A percentile compares a stretch with the other conserved stretches of the same genome.
Evolutionary conservation across 202 grass and related monocot species (phyloP).

Genomic region (Brachypodium distachyon): DNA sequence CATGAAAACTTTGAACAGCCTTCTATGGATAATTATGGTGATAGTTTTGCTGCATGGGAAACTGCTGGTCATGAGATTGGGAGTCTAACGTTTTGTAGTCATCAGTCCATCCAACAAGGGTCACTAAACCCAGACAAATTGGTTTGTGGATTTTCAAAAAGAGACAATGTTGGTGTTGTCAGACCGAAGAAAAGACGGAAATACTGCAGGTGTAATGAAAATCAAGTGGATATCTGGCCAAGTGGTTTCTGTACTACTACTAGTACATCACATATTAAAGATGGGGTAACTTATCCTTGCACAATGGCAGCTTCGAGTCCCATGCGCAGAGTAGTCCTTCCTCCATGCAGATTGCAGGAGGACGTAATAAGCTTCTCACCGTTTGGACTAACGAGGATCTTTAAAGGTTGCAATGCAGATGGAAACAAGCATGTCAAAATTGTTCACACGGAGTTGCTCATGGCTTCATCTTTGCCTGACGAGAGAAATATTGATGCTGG

Average conservation of each 20-base stretch:
- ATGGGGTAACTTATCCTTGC: constrained; percentile 15
- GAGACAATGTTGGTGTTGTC: constrained; percentile 4
- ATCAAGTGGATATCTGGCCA: constrained; percentile 26
- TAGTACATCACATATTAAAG: constrained; percentile 33
- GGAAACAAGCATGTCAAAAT: constrained; percentile 42
- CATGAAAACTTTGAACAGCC: constrained; percentile 17
- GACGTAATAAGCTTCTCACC: constrained; percentile 63
- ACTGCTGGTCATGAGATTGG: constrained; percentile 72
- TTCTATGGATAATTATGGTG: constrained; percentile 39
- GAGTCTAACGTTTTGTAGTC: constrained; percentile 39
- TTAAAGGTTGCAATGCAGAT: constrained; percentile 34
- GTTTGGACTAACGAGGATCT: constrained; percentile 69
- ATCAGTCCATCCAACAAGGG: constrained; percentile 21
- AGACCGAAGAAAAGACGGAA: constrained; percentile 52
- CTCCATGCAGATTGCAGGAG: constrained; percentile 62
- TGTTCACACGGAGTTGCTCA: constrained; percentile 49
- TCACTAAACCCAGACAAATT: constrained; percentile 9
- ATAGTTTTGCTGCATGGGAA: constrained; percentile 57
- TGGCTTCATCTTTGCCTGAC: constrained; percentile 28
- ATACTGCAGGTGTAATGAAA: constrained; percentile 21
- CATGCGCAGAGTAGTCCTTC: constrained; percentile 63
- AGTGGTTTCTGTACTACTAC: constrained; percentile 60
- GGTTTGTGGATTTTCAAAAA: constrained; percentile 19
- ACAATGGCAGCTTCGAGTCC: constrained; percentile 9
- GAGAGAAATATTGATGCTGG: constrained; percentile 33